phyloP scores from a whole-genome alignment of 495 filamentous ascomycete genomes.

The Cercophora samala region DNA sequence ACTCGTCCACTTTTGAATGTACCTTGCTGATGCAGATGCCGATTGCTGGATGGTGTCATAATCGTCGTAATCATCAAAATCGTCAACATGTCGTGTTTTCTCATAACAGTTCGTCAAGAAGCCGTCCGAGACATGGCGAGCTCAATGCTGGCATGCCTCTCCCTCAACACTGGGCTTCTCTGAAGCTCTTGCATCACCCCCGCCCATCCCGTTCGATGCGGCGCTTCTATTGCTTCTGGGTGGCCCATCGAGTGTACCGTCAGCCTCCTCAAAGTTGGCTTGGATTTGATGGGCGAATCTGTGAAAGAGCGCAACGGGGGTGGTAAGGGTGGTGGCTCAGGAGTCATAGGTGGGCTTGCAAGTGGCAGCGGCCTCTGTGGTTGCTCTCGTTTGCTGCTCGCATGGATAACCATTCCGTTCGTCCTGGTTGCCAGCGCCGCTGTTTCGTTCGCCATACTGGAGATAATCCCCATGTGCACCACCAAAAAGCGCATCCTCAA shows the following conservation, averaged over 20 bases:
- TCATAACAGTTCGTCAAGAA: conserved; percentile 15
- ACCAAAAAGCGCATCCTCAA: conserved; percentile 57
- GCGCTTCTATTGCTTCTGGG: conserved; percentile 36
- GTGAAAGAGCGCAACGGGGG: conserved; percentile 25
- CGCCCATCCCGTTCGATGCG: conserved; percentile 47
- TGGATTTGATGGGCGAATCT: conserved; percentile 38
- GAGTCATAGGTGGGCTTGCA: conserved; percentile 19
- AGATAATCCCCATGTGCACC: conserved; percentile 52
- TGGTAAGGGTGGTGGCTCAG: conserved; percentile 23
- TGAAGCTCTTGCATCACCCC: conserved; percentile 54
- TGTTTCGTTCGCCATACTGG: conserved; percentile 38
- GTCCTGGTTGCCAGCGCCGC: conserved; percentile 33
- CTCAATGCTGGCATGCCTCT: conserved; percentile 53
- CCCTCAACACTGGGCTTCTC: conserved; percentile 47
- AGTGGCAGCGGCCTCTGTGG: background rate
- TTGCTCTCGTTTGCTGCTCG: background rate
- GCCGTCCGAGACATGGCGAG: conserved; percentile 37
- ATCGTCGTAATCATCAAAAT: conserved; percentile 3
- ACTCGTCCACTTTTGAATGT: background rate
- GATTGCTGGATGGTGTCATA: background rate
- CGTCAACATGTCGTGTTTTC: background rate
- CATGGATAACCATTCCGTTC: conserved; percentile 31
- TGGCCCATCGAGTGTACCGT: conserved; percentile 46
- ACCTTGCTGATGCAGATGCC: background rate
- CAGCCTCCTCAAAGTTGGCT: conserved; percentile 41